Conservation (phyloP, 2,329 filamentous ascomycete genomes). For the Cercospora citrullina region DNA sequence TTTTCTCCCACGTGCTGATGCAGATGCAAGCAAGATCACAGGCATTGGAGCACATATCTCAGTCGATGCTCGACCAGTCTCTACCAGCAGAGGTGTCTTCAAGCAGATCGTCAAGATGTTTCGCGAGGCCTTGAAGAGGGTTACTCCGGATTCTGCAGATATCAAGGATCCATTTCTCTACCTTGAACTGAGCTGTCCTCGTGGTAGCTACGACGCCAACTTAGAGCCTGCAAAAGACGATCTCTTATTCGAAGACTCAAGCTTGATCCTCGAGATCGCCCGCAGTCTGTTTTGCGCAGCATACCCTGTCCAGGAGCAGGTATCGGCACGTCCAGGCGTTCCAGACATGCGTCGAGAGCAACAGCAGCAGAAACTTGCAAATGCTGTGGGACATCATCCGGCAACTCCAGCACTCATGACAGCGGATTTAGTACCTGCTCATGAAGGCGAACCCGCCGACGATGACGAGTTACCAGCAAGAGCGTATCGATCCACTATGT, state of each 20-base stretch:
- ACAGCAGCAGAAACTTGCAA: slow-evolving; percentile 1
- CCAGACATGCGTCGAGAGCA: slow-evolving; percentile 8
- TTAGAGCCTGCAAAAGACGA: slow-evolving; percentile 71
- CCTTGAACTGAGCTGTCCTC: slow-evolving; percentile 63
- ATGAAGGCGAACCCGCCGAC: background rate
- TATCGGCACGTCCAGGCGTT: background rate
- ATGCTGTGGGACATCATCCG: background rate
- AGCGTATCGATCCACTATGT: slow-evolving; percentile 38
- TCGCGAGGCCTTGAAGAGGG: slow-evolving; percentile 50
- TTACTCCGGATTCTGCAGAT: slow-evolving; percentile 29
- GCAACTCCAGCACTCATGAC: background rate
- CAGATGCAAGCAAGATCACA: slow-evolving; percentile 44
- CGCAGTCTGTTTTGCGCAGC: slow-evolving; percentile 46
- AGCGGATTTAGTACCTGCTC: background rate
- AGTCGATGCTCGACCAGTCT: slow-evolving; percentile 67
- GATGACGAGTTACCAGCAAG: background rate
- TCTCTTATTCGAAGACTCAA: slow-evolving; percentile 64
- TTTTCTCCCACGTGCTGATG: slow-evolving; percentile 57
- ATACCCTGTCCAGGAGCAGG: slow-evolving; percentile 19
- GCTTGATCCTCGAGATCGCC: slow-evolving; percentile 46
- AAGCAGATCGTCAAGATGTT: slow-evolving; percentile 61
- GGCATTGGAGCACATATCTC: slow-evolving; percentile 60
- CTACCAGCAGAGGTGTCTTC: slow-evolving; percentile 54
- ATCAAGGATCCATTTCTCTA: slow-evolving; percentile 61
- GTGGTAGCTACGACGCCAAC: slow-evolving; percentile 68